phyloP scores from a whole-genome alignment of 331 rosid species.

The Stylosanthes scabra region DNA sequence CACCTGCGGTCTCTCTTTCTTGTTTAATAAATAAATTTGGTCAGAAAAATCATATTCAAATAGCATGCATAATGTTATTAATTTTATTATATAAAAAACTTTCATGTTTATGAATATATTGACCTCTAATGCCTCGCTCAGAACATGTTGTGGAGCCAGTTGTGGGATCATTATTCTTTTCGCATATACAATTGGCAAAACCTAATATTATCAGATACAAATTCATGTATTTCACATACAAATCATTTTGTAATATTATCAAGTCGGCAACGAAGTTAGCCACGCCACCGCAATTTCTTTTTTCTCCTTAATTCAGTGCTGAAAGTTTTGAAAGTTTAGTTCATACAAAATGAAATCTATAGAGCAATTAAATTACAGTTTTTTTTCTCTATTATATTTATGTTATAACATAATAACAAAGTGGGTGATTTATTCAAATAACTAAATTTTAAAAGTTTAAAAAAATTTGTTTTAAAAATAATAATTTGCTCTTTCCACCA shows the following conservation, averaged over 20 bases:
- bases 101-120: constrained; percentile 12
- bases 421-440: too few species aligned
- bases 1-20: not conserved
- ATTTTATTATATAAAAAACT: not conserved
- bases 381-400: too few species aligned
- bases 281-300: constrained; percentile 8
- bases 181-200: not conserved
- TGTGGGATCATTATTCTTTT: not conserved
- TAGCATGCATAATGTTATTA: too few species aligned
- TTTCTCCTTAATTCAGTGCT: not conserved
- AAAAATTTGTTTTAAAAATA: too few species aligned
- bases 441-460: too few species aligned
- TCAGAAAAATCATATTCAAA: constrained; percentile 47
- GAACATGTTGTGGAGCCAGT: not conserved
- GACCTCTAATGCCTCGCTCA: constrained; percentile 7
- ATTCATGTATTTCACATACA: constrained; percentile 29
- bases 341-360: not conserved
- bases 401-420: too few species aligned
- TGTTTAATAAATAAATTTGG: not conserved
- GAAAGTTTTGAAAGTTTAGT: constrained; percentile 30
- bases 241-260: not conserved
- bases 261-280: not conserved
- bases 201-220: constrained; percentile 7
- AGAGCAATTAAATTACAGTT: too few species aligned
- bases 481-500: too few species aligned